phyloP scores from a whole-genome alignment of 768 basidiomycete genomes.

The Suillus brevipes region DNA sequence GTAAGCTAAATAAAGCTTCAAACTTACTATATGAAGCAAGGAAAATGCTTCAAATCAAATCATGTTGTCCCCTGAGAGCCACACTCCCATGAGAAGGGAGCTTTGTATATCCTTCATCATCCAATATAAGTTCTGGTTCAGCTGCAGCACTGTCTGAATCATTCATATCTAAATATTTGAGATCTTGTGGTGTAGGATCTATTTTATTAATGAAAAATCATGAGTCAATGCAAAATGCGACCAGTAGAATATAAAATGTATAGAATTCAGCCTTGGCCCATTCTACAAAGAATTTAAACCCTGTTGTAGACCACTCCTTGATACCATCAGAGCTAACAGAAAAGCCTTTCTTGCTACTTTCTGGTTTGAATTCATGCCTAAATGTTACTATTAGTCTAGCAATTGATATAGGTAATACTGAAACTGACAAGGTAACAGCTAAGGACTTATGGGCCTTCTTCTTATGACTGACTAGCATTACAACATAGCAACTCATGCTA shows the following conservation, averaged over 20 bases:
- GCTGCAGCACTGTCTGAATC: background rate
- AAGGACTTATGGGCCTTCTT: too few species aligned
- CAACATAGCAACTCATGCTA: too few species aligned
- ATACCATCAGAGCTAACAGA: background rate
- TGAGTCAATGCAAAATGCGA: background rate
- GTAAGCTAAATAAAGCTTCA: background rate
- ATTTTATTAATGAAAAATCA: background rate
- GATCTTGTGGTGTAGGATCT: background rate
- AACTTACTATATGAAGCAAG: background rate
- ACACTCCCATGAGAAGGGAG: background rate
- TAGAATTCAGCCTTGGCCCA: background rate
- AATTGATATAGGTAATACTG: too few species aligned
- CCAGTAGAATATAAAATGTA: background rate
- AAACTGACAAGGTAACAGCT: too few species aligned
- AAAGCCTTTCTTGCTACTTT: background rate
- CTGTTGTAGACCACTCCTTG: background rate
- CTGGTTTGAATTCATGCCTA: background rate
- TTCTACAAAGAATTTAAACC: background rate
- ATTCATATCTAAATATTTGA: background rate
- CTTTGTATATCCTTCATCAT: background rate
- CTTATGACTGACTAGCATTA: too few species aligned
- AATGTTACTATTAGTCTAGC: background rate
- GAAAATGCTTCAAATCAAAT: slow-evolving; percentile 1
- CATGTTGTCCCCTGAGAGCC: slow-evolving; percentile 3
- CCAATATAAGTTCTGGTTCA: background rate